phyloP scores from a whole-genome alignment of 371 early-diverging fungal species.

The Fennellomyces sp. region DNA sequence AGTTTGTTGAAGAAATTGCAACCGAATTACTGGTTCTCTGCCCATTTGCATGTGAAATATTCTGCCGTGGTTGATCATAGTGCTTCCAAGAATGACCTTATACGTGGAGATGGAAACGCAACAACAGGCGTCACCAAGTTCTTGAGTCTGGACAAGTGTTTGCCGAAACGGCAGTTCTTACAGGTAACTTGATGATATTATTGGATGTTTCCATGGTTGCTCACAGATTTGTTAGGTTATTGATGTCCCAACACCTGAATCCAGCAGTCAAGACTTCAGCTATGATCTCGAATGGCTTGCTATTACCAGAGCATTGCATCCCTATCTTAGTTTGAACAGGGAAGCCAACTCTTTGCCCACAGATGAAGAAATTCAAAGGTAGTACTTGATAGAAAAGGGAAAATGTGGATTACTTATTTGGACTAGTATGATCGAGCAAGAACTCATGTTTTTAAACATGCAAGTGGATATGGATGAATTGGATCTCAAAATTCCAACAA shows the following conservation, averaged over 20 bases:
- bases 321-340: constrained; percentile 43
- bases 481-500: constrained; percentile 64
- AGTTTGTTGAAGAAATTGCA: constrained; percentile 69
- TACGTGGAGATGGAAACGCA: background rate
- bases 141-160: constrained; percentile 71
- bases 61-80: constrained; percentile 68
- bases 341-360: constrained; percentile 48
- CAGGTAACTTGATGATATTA: constrained; percentile 46
- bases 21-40: constrained; percentile 92
- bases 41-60: constrained; percentile 92
- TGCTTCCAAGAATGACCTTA: background rate
- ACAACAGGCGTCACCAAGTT: constrained; percentile 50
- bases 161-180: constrained; percentile 60
- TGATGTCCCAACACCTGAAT: constrained; percentile 54
- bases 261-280: constrained; percentile 36
- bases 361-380: constrained; percentile 48
- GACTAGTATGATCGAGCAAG: constrained; percentile 26
- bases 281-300: constrained; percentile 91
- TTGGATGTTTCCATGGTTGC: background rate
- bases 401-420: background rate
- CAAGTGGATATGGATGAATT: constrained; percentile 27
- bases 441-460: constrained; percentile 21
- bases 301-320: constrained; percentile 66
- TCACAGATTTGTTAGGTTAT: constrained; percentile 56
- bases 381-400: background rate